phyloP scores from a whole-genome alignment of 352 stramenopile genomes.

The Elongisporangium undulatum region DNA sequence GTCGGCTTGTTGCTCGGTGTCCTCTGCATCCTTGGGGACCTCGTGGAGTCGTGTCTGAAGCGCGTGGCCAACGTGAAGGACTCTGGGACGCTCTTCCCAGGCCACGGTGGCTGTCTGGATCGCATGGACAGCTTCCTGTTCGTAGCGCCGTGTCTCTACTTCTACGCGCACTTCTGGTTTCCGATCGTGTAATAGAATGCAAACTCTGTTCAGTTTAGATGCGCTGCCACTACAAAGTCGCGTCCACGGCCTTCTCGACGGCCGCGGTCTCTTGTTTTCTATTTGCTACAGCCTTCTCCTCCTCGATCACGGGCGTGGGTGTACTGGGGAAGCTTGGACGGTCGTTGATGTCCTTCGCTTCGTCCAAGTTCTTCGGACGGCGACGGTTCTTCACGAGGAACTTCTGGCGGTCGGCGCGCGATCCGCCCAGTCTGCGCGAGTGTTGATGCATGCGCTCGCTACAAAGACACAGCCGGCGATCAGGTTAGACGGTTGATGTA shows the following conservation, averaged over 20 bases:
- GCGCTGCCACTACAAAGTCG: conserved; percentile 28
- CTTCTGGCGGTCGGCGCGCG: conserved; percentile 60
- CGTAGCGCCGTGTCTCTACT: conserved; percentile 56
- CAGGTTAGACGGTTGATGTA: not conserved
- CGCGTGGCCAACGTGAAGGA: conserved; percentile 66
- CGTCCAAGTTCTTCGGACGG: conserved; percentile 9
- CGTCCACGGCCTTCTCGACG: conserved; percentile 43
- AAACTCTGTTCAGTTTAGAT: not conserved
- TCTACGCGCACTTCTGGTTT: conserved; percentile 31
- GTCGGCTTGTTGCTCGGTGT: conserved; percentile 43
- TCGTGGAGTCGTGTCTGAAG: conserved; percentile 70
- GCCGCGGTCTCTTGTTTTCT: conserved; percentile 17
- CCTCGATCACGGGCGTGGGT: conserved; percentile 6
- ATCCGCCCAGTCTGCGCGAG: conserved; percentile 66
- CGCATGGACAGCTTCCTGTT: conserved; percentile 81
- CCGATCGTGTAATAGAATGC: not conserved
- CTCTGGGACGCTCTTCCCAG: conserved; percentile 65
- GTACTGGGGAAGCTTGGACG: conserved; percentile 11
- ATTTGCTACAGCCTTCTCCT: conserved; percentile 2
- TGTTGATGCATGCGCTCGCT: conserved; percentile 74
- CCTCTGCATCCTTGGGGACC: conserved; percentile 59
- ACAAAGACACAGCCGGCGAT: conserved; percentile 1
- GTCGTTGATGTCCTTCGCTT: conserved; percentile 28
- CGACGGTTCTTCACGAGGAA: conserved; percentile 49
- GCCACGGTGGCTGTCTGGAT: conserved; percentile 72